Evolutionary conservation across 768 basidiomycete species (phyloP).

Genomic region (Tulasnella sp.): DNA sequence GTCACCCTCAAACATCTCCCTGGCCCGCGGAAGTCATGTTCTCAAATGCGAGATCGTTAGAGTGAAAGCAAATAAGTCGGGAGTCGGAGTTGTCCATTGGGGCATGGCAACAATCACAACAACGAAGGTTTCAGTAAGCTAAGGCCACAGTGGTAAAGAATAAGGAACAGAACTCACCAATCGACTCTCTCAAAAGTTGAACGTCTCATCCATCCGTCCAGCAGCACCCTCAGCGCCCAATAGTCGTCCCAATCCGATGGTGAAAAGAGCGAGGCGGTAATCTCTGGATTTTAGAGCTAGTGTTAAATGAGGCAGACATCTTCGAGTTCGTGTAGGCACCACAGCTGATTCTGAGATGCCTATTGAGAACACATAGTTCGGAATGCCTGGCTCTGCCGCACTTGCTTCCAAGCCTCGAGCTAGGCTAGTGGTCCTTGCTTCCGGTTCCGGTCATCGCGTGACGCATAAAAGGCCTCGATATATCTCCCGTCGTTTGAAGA

Average conservation of each 20-base stretch:
- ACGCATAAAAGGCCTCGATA: too few relatives aligned
- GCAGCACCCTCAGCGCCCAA: not conserved
- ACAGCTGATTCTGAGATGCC: too few relatives aligned
- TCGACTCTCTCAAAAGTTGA: conserved; percentile 13
- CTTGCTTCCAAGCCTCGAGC: too few relatives aligned
- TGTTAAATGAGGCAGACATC: too few relatives aligned
- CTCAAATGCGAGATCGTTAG: conserved; percentile 7
- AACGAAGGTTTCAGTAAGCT: not conserved
- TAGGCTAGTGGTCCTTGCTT: too few relatives aligned
- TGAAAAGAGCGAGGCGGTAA: too few relatives aligned
- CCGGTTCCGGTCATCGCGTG: too few relatives aligned
- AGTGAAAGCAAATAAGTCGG: conserved; percentile 13
- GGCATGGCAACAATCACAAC: not conserved
- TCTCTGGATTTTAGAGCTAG: too few relatives aligned
- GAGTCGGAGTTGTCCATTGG: conserved; percentile 19
- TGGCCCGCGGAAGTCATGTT: conserved; percentile 13
- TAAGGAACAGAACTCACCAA: not conserved
- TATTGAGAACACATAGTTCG: too few relatives aligned
- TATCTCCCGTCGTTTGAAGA: too few relatives aligned
- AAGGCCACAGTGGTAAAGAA: not conserved
- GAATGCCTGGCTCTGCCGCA: too few relatives aligned
- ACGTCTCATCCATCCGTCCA: conserved; percentile 6
- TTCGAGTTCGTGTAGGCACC: not conserved
- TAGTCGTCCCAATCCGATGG: conserved; percentile 7
- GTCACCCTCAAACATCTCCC: conserved; percentile 8